phyloP scores from a whole-genome alignment of 164 flowering plant genomes.

The Tetrastigma voinierianum region DNA sequence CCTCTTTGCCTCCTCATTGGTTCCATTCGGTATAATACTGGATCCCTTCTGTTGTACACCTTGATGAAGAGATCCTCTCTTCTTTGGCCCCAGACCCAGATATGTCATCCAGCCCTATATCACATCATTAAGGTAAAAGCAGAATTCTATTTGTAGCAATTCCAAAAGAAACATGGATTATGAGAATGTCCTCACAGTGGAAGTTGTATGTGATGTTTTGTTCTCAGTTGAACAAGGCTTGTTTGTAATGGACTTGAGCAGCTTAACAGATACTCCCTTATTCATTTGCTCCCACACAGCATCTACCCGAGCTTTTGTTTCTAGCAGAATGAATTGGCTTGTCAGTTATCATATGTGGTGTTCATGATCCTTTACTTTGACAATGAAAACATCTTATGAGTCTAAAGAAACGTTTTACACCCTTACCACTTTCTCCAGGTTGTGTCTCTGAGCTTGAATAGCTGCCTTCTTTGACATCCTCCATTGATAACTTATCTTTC shows the following conservation, averaged over 20 bases:
- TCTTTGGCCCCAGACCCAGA: slow-evolving; percentile 61
- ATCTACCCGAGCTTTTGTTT: slow-evolving; percentile 66
- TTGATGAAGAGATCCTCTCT: slow-evolving; percentile 23
- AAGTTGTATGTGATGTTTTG: slow-evolving; percentile 17
- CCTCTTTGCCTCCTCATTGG: slow-evolving; percentile 64
- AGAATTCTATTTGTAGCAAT: background rate
- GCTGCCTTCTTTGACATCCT: slow-evolving; percentile 20
- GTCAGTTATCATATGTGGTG: background rate
- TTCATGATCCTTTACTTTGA: background rate
- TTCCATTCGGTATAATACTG: slow-evolving; percentile 29
- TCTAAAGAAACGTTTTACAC: background rate
- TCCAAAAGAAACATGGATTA: background rate
- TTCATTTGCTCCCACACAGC: slow-evolving; percentile 84
- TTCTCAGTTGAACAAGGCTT: slow-evolving; percentile 26
- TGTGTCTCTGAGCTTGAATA: slow-evolving; percentile 23
- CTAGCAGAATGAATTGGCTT: slow-evolving; percentile 29
- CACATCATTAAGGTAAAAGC: background rate
- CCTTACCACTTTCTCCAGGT: slow-evolving; percentile 36
- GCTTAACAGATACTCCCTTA: slow-evolving; percentile 35
- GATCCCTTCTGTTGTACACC: slow-evolving; percentile 27
- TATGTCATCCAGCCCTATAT: slow-evolving; percentile 70
- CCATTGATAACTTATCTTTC: slow-evolving; percentile 13
- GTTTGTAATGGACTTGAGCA: slow-evolving; percentile 27
- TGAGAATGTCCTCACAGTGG: slow-evolving; percentile 18
- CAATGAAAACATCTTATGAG: background rate